Evolutionary conservation across 495 filamentous ascomycete species (phyloP), one percentile per base, ranked within the genome.

Genomic region (Aspergillus ostianus): DNA sequence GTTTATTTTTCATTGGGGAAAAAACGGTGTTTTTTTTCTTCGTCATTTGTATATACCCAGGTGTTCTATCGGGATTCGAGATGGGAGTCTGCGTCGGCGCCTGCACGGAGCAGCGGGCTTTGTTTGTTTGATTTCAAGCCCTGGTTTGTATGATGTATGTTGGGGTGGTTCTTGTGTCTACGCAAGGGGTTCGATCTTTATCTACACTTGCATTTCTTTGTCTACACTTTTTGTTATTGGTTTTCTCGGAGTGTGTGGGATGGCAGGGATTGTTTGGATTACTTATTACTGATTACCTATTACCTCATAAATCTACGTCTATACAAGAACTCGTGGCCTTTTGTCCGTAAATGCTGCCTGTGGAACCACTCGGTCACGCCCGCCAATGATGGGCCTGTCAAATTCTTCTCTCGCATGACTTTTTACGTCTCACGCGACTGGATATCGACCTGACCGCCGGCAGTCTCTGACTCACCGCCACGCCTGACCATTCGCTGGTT

Each of bases 91-190:
- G 59, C 52, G 41, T 52, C 57, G 49, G 41, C 44, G 41, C 59
- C 19, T 62, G 58, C 51, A 50, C 29, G 62, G 59, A 59, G 44
- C 53, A 55, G 66, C 36, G 60, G 57, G 52, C 58, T 41, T 41
- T 36, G 23, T 61, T 36, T 44, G 53, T 15, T 60, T 41, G 36
- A 18, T 57, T 53, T 26, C 41, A 41, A 64, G 36, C 55, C 55
- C 67, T 58, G 56, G 59, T 77, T 41, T 41, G 74, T 77, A 77
- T 67, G 73, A 77, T 75, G 66, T 70, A 71, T 60, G 69, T 58
- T 47, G 30, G 57, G 61, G 58, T 51, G 51, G 63, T 64, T 64
- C 58, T 62, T 51, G 52, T 66, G 49, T 56, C 47, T 64, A 17
- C 12, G 47, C 3, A 20, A 12, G n/a, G 19, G 6, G 47, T 59